phyloP scores from a whole-genome alignment of 1,284 basidiomycete genomes.

The Ustilago tritici region DNA sequence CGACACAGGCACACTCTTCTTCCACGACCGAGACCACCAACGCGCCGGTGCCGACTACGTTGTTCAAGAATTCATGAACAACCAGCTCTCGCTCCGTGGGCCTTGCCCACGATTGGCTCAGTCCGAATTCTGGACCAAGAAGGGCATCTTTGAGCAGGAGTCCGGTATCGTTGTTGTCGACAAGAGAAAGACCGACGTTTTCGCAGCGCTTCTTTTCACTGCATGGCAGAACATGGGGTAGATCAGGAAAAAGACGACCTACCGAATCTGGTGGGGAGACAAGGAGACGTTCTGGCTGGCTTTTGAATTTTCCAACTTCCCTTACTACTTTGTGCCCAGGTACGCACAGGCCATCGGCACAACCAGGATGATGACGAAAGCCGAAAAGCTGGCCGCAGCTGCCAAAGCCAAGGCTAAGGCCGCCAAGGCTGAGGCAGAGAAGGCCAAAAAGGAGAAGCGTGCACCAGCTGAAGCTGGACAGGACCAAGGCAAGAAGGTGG shows the following conservation, averaged over 20 bases:
- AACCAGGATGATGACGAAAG: conserved; percentile 13
- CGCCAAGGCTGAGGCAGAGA: conserved; percentile 6
- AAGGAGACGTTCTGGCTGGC: conserved; percentile 57
- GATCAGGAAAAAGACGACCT: conserved; percentile 52
- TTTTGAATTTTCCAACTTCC: conserved; percentile 47
- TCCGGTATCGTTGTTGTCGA: conserved; percentile 54
- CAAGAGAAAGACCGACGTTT: conserved; percentile 46
- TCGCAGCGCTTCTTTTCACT: conserved; percentile 49
- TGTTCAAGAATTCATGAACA: conserved; percentile 50
- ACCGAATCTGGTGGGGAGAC: conserved; percentile 48
- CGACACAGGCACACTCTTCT: conserved; percentile 55
- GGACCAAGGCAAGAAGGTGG: neutral
- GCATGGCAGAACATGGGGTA: conserved; percentile 56
- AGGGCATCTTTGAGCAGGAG: conserved; percentile 54
- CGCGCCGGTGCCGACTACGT: conserved; percentile 40
- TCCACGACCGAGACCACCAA: conserved; percentile 52
- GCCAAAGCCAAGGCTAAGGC: conserved; percentile 25
- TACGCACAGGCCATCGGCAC: conserved; percentile 50
- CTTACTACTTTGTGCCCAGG: conserved; percentile 49
- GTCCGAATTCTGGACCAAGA: conserved; percentile 51
- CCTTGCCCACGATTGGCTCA: conserved; percentile 35
- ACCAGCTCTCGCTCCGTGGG: conserved; percentile 43
- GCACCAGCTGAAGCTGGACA: neutral
- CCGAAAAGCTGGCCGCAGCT: conserved; percentile 12
- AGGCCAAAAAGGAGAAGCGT: conserved; percentile 3